Evolutionary conservation across 2,329 filamentous ascomycete genomes (phyloP), one percentile per base, ranked within the genome.

Genomic region (Cladophialophora psammophila): DNA sequence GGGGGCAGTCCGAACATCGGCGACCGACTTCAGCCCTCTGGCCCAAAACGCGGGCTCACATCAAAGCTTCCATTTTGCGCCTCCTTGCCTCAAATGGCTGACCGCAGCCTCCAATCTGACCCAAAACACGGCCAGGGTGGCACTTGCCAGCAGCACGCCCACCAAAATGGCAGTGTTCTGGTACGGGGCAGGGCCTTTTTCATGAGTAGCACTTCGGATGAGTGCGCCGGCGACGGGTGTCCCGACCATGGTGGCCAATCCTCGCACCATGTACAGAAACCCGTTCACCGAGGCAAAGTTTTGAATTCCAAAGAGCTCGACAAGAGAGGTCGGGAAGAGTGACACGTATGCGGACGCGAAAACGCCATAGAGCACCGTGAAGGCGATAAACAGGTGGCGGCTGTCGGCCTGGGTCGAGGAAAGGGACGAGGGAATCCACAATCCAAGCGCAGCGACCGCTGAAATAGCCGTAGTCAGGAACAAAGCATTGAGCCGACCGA

Each of bases 401-500:
- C 76, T 6, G 71, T 74, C 32, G n/a, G 18, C 58, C 34, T 65
- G 60, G 32, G 52, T 63, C 60, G 65, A 66, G 60, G 59, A 73
- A n/a, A 57, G 36, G 10, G 56, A 45, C 13, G 56, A 59, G 31
- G 56, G 56, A 60, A 60, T 67, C 76, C 76, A 77, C 12, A 77
- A 69, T 0, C 68, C 73, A 7, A 76, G 63, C 2, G 73, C 71
- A 10, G 70, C 68, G 6, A 72, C 66, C 3, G 75, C 72, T 54
- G 73, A 76, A 9, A 76, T 57, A 10, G 75, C 65, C 5, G 73
- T 75, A n/a, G 71, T 75, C 6, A 79, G 55, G 2, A 80, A 73
- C 2, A 81, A 67, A 0, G 77, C 76, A 65, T 81, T 81, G 10
- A 80, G 71, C 8, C 79, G 65, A 6, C 80, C 80, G 8, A 77